Conservation (phyloP, 306 rosid species). For the Vicia villosa region DNA sequence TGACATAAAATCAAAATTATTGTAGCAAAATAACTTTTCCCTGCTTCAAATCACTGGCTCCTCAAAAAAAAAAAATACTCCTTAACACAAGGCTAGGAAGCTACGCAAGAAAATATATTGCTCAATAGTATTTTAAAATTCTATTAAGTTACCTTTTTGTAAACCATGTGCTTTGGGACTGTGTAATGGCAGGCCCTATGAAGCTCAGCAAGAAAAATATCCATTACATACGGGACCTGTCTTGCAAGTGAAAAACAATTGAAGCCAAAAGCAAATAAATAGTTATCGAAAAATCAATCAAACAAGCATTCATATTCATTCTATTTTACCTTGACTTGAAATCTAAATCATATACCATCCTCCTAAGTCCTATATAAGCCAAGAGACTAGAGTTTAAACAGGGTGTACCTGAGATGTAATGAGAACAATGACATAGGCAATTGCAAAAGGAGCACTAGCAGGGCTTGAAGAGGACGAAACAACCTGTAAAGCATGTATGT, state of each 20-base stretch:
- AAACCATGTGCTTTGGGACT: slow-evolving; percentile 79
- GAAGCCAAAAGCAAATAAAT: slow-evolving; percentile 28
- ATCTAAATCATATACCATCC: too few species aligned
- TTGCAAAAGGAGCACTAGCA: slow-evolving; percentile 66
- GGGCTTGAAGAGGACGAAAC: slow-evolving; percentile 55
- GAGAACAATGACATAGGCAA: slow-evolving; percentile 70
- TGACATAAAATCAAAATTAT: not conserved
- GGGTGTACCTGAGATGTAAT: slow-evolving; percentile 77
- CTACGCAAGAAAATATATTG: slow-evolving; percentile 27
- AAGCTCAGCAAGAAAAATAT: slow-evolving; percentile 85
- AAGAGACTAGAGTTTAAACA: slow-evolving; percentile 22
- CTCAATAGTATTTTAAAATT: slow-evolving; percentile 30
- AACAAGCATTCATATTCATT: not conserved
- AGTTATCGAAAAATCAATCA: not conserved
- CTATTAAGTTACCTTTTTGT: slow-evolving; percentile 55
- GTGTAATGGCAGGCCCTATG: slow-evolving; percentile 81
- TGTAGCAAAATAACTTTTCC: not conserved
- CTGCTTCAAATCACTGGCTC: not conserved
- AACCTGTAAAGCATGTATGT: slow-evolving; percentile 53
- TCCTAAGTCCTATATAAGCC: too few species aligned
- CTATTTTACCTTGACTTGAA: too few species aligned
- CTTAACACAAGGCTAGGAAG: slow-evolving; percentile 10
- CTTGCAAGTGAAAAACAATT: slow-evolving; percentile 32
- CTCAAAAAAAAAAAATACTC: not conserved
- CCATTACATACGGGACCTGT: slow-evolving; percentile 78